Percentiles rank a stretch among this genome's conserved stretches.
phyloP scores from a whole-genome alignment of 1,139 yeast genomes.

The Spathaspora sp. region DNA sequence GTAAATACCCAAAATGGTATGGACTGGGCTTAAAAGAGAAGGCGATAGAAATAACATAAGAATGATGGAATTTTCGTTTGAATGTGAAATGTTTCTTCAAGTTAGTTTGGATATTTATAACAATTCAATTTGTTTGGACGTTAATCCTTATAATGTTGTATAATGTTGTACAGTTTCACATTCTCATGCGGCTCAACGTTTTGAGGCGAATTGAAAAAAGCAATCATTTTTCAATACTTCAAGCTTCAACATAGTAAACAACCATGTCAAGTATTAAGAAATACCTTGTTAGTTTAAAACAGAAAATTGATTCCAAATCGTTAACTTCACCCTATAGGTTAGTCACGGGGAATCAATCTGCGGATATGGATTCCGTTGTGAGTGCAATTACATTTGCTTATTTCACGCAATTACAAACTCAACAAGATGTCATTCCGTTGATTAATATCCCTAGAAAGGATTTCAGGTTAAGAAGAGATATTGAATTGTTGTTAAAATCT shows the following conservation, averaged over 20 bases:
- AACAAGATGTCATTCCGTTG: conserved; percentile 53
- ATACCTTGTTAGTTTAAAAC: conserved; percentile 22
- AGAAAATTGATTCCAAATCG: conserved; percentile 16
- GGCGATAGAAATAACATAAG: too few relatives aligned
- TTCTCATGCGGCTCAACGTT: neutral
- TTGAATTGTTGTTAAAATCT: conserved; percentile 50
- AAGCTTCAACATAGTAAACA: neutral
- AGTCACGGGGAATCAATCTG: conserved; percentile 84
- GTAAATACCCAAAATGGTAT: too few relatives aligned
- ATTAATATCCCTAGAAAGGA: conserved; percentile 71
- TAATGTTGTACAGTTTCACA: too few relatives aligned
- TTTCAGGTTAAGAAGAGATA: conserved; percentile 68
- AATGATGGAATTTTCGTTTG: too few relatives aligned
- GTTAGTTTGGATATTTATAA: too few relatives aligned
- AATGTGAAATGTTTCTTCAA: too few relatives aligned
- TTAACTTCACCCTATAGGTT: conserved; percentile 30
- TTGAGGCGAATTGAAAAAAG: neutral
- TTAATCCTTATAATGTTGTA: too few relatives aligned
- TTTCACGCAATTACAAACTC: conserved; percentile 27
- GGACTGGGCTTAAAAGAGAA: too few relatives aligned
- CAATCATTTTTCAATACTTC: neutral
- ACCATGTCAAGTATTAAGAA: conserved; percentile 22
- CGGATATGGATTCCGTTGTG: conserved; percentile 84
- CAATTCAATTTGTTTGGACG: too few relatives aligned
- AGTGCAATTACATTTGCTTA: conserved; percentile 73